A percentile compares a stretch with the other conserved stretches of the same genome.
These are phyloP conservation scores for Viridothelium virens DNA, from an alignment of 495 filamentous ascomycete genomes.

Conservation along the genomic window DNA sequence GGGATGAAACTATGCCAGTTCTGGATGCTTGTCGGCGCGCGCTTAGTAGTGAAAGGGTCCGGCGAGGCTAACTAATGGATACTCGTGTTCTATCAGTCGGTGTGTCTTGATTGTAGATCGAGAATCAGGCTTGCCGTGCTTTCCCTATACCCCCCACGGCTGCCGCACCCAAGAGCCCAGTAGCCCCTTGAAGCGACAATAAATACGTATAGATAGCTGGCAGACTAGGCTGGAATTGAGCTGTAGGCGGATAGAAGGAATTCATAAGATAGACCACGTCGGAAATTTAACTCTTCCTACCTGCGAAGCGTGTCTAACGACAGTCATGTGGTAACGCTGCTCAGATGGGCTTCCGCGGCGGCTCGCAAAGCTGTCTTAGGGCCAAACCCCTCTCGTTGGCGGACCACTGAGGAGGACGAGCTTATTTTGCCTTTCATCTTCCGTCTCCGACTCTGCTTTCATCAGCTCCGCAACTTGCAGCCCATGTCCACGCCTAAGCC, in stretches of 20 bases:
- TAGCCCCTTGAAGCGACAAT: no score
- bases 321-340: not conserved
- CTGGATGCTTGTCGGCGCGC: not conserved
- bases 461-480: constrained; percentile 4
- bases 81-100: not conserved
- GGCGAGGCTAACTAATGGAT: not conserved
- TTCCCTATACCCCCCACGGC: no score
- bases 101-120: constrained; percentile 6
- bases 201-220: not conserved
- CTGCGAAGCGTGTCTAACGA: not conserved
- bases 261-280: not conserved
- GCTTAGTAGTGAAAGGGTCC: not conserved
- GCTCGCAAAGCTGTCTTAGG: constrained; percentile 1
- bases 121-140: not conserved
- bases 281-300: no score
- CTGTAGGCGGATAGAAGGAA: not conserved
- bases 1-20: not conserved
- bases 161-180: no score
- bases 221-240: not conserved
- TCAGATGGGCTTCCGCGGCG: not conserved
- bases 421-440: constrained; percentile 11
- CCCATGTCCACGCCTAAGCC: not conserved
- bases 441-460: not conserved
- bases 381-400: constrained; percentile 3
- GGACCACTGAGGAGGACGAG: not conserved